A percentile compares a stretch with the other conserved stretches of the same genome.
Conservation (phyloP, 768 basidiomycete species). For the Suillus plorans region DNA sequence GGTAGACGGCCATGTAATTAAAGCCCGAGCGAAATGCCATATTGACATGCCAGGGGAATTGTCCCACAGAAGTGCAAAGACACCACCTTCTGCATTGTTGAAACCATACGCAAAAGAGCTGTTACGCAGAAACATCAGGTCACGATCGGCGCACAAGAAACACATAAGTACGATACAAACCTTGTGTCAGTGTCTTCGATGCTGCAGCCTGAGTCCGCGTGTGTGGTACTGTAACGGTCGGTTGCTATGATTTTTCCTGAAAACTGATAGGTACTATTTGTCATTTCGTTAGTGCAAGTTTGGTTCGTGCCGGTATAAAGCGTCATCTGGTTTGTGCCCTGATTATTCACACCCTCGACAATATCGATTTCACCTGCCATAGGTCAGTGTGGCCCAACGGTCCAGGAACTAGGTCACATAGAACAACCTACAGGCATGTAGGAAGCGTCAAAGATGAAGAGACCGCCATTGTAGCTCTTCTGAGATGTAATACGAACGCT, state of each 20-base stretch:
- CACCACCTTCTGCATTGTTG: constrained; percentile 44
- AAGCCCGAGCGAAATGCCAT: constrained; percentile 58
- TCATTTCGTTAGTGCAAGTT: constrained; percentile 25
- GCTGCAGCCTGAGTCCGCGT: constrained; percentile 49
- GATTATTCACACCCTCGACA: constrained; percentile 68
- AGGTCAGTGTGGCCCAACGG: constrained; percentile 54
- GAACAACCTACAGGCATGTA: constrained; percentile 73
- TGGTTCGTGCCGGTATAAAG: constrained; percentile 56
- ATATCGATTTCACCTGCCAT: constrained; percentile 65
- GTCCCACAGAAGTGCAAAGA: constrained; percentile 57
- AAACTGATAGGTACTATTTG: constrained; percentile 12
- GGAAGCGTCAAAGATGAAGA: constrained; percentile 64
- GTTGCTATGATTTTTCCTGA: constrained; percentile 21
- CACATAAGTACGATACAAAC: neutral
- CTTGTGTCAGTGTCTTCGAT: constrained; percentile 40
- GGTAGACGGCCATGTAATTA: constrained; percentile 56
- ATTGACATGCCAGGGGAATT: constrained; percentile 44
- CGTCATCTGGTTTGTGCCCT: constrained; percentile 59
- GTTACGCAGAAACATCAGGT: constrained; percentile 20
- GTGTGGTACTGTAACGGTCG: constrained; percentile 40
- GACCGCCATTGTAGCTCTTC: constrained; percentile 58
- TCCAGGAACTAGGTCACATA: constrained; percentile 61
- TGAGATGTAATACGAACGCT: constrained; percentile 70
- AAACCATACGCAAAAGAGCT: constrained; percentile 41
- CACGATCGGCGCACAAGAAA: constrained; percentile 32